Conservation (phyloP, 192 early-diverging fungal genomes). For the Radiomyces spectabilis region DNA sequence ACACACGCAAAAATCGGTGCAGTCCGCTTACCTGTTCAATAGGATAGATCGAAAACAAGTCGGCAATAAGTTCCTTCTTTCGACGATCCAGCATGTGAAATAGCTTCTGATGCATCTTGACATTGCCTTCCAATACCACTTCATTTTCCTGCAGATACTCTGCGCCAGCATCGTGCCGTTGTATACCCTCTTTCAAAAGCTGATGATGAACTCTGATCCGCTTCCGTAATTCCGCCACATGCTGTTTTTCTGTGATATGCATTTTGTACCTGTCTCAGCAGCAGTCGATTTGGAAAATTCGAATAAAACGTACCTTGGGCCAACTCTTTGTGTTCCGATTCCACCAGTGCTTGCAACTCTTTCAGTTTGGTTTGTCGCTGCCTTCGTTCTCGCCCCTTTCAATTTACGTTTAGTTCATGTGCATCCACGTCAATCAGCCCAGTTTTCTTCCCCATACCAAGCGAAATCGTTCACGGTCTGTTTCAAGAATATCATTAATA, state of each 20-base stretch:
- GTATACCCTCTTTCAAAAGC: no score
- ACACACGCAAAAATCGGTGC: neutral
- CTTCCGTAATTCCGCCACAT: no score
- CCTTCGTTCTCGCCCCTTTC: conserved; percentile 2
- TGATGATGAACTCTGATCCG: no score
- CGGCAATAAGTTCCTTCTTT: conserved; percentile 45
- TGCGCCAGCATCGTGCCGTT: no score
- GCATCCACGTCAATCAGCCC: no score
- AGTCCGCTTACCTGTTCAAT: conserved; percentile 38
- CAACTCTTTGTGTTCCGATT: neutral
- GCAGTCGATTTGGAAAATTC: no score
- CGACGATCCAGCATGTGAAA: conserved; percentile 22
- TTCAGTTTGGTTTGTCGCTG: conserved; percentile 3
- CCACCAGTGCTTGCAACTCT: neutral
- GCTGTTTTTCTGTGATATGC: no score
- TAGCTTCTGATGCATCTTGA: conserved; percentile 15
- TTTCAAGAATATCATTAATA: conserved; percentile 10
- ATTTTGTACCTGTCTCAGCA: no score
- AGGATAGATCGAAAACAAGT: conserved; percentile 51
- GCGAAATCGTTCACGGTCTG: conserved; percentile 2
- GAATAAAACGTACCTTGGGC: neutral
- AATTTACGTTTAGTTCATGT: neutral
- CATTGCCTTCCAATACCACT: conserved; percentile 11
- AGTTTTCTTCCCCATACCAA: neutral
- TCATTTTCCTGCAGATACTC: conserved; percentile 17